Conservation (phyloP, 2,329 filamentous ascomycete genomes). For the Trichoderma sp. region DNA sequence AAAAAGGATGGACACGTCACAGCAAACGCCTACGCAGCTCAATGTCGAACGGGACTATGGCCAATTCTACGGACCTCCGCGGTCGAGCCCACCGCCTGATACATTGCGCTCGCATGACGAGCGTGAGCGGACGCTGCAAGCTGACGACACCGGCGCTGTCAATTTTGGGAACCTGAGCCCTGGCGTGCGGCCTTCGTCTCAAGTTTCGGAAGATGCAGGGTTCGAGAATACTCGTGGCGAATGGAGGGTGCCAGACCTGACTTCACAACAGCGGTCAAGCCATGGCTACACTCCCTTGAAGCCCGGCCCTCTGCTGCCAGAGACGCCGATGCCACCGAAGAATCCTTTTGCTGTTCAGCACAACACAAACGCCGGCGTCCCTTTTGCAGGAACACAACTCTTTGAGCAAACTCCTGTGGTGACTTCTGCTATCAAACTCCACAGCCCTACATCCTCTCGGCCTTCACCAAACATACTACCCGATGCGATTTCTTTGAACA, state of each 20-base stretch:
- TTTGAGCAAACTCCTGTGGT: conserved; percentile 57
- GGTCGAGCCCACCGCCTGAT: conserved; percentile 32
- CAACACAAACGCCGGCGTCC: conserved; percentile 36
- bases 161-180: conserved; percentile 44
- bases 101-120: conserved; percentile 36
- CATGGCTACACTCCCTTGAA: conserved; percentile 36
- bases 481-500: conserved; percentile 50
- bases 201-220: conserved; percentile 45
- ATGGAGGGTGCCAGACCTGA: conserved; percentile 41
- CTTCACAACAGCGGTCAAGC: conserved; percentile 37
- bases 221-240: conserved; percentile 41
- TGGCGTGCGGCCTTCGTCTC: conserved; percentile 41
- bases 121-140: conserved; percentile 40
- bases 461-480: conserved; percentile 54
- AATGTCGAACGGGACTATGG: conserved; percentile 60
- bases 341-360: conserved; percentile 50
- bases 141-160: conserved; percentile 54
- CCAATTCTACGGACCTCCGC: conserved; percentile 39
- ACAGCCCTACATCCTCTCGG: conserved; percentile 59
- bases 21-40: conserved; percentile 56
- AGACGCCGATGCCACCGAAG: conserved; percentile 52
- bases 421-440: conserved; percentile 52
- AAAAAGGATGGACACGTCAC: conserved; percentile 48
- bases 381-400: conserved; percentile 49
- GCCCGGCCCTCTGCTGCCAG: conserved; percentile 36